Evolutionary conservation across 345 rosid genomes (phyloP).

Genomic region (Xanthoceras sorbifolium): DNA sequence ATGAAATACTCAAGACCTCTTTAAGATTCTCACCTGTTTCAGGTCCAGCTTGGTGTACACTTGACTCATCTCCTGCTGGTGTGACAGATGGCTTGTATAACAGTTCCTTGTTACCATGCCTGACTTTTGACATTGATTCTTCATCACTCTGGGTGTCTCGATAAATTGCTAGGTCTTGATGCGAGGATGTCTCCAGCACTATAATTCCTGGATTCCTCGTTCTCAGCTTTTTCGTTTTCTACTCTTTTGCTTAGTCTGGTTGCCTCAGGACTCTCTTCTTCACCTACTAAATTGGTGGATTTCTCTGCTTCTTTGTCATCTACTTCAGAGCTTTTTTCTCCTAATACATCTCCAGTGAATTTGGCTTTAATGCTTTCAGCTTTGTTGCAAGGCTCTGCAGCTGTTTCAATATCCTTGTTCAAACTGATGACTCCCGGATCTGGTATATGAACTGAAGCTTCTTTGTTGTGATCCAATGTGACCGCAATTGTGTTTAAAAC

Average conservation of each 20-base stretch:
- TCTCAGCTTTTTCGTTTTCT: slow-evolving; percentile 13
- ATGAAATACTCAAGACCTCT: slow-evolving; percentile 13
- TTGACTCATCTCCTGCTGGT: slow-evolving; percentile 17
- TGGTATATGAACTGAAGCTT: slow-evolving; percentile 4
- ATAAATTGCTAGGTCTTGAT: slow-evolving; percentile 19
- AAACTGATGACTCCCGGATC: slow-evolving; percentile 22
- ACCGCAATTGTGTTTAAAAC: slow-evolving; percentile 18
- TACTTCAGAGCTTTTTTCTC: slow-evolving; percentile 21
- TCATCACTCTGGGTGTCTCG: slow-evolving; percentile 18
- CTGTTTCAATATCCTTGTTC: slow-evolving; percentile 22
- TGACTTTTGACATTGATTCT: slow-evolving; percentile 13
- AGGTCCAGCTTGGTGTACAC: slow-evolving; percentile 5
- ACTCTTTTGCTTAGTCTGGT: slow-evolving; percentile 12
- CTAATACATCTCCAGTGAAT: slow-evolving; percentile 11
- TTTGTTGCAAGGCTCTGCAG: background rate
- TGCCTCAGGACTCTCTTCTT: slow-evolving; percentile 14
- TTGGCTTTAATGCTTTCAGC: slow-evolving; percentile 2
- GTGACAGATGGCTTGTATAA: slow-evolving; percentile 12
- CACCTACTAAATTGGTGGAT: slow-evolving; percentile 3
- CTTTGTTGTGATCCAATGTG: slow-evolving; percentile 20
- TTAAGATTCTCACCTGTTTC: slow-evolving; percentile 14
- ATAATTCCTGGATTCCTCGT: background rate
- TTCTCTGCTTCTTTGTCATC: slow-evolving; percentile 21
- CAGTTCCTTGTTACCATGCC: background rate
- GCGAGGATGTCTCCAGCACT: slow-evolving; percentile 10